Evolutionary conservation across 805 yeast genomes (phyloP).

Genomic region (Candida ipomoeae): DNA sequence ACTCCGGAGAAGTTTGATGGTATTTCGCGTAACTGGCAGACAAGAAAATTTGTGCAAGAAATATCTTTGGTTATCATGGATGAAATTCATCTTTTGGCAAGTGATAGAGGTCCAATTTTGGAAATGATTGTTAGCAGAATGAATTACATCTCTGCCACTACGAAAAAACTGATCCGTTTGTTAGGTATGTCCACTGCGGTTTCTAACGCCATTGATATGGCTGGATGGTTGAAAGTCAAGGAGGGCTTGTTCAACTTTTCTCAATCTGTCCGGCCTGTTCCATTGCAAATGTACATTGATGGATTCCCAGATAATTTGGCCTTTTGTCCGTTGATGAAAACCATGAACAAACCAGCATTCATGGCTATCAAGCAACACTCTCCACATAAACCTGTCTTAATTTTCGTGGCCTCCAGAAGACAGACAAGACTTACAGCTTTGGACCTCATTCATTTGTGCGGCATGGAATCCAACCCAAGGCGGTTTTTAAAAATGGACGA

Average conservation of each 20-base stretch:
- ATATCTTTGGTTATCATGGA: constrained; percentile 79
- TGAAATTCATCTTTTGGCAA: constrained; percentile 77
- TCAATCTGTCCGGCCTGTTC: constrained; percentile 79
- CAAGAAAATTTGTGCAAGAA: constrained; percentile 69
- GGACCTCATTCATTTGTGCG: constrained; percentile 74
- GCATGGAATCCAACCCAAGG: constrained; percentile 72
- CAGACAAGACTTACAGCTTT: constrained; percentile 79
- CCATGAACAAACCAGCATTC: constrained; percentile 85
- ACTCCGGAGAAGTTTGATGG: constrained; percentile 89
- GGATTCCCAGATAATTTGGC: constrained; percentile 81
- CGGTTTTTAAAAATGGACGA: constrained; percentile 66
- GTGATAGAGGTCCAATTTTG: constrained; percentile 82
- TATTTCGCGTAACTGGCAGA: constrained; percentile 81
- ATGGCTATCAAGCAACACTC: constrained; percentile 91
- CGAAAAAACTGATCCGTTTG: constrained; percentile 57
- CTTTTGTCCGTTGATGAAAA: constrained; percentile 80
- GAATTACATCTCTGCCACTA: constrained; percentile 64
- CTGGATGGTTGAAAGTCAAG: constrained; percentile 74
- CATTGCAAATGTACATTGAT: constrained; percentile 80
- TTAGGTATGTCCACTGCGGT: constrained; percentile 84
- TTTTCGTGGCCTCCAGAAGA: constrained; percentile 81
- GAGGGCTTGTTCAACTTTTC: constrained; percentile 79
- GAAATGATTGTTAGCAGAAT: constrained; percentile 88
- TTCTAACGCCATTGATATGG: constrained; percentile 81
- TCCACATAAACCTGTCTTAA: constrained; percentile 75